Evolutionary conservation across 1,139 yeast genomes (phyloP).

Genomic region (Saccharomyces hybrid): DNA sequence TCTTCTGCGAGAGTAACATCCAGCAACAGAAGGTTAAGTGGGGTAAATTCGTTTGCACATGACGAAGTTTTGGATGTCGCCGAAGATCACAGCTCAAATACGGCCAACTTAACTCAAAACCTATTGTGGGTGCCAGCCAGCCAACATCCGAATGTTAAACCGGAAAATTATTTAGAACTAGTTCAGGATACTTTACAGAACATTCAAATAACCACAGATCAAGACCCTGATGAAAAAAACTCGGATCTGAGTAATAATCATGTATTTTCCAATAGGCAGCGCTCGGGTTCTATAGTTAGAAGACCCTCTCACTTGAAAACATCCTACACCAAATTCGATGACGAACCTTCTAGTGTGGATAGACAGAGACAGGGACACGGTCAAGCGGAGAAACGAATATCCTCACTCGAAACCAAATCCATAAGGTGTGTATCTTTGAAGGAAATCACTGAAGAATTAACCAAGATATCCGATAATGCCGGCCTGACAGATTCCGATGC

Average conservation of each 20-base stretch:
- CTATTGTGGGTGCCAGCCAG: slow-evolving; percentile 92
- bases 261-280: neutral
- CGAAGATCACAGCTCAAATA: neutral
- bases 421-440: slow-evolving; percentile 39
- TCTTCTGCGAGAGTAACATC: slow-evolving; percentile 2
- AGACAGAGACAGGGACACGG: neutral
- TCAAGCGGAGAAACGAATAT: neutral
- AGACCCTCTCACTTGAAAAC: slow-evolving; percentile 31
- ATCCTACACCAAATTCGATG: slow-evolving; percentile 27
- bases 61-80: neutral
- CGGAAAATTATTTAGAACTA: slow-evolving; percentile 79
- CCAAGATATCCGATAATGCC: slow-evolving; percentile 57
- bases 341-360: slow-evolving; percentile 2
- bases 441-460: slow-evolving; percentile 60
- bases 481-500: slow-evolving; percentile 72
- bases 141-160: slow-evolving; percentile 87
- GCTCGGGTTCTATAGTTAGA: slow-evolving; percentile 22
- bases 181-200: slow-evolving; percentile 76
- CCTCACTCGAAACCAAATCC: neutral
- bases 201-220: slow-evolving; percentile 28
- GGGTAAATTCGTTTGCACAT: slow-evolving; percentile 13
- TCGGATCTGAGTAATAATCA: neutral
- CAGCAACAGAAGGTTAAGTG: slow-evolving; percentile 15
- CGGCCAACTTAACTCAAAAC: slow-evolving; percentile 22
- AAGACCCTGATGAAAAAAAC: slow-evolving; percentile 3